Base-by-base conservation (phyloP, 176 grass and related monocot species). In the Bothriochloa decipiens region DNA sequence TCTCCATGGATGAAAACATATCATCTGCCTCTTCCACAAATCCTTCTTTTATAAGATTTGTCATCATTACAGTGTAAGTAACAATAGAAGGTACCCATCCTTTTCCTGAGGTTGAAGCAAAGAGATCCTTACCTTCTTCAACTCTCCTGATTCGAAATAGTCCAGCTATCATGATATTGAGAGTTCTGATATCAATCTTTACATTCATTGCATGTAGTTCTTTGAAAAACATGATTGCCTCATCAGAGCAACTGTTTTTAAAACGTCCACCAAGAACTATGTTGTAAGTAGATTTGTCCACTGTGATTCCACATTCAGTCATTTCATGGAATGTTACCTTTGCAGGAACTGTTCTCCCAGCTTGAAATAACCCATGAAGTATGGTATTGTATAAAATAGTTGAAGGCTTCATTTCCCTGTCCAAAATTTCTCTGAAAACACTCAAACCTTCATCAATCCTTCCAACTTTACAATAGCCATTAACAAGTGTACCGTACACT, bases 401-500 rank as follows among this genome's bases (percentile, higher is more conserved):
- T 41, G 72, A 42, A 0, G 72, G 73, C 14, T 40, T 42, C 0
- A 76, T 45, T 68, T 43, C 27, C 32, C 15, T 76, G 8, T 5
- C 0, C 22, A 28, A 13, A 32, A 84, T 84, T 28, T 55, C 22
- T 39, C 9, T 53, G 62, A 74, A 75, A 50, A 75, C 4, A 8
- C 6, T 37, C 27, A 76, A 40, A 0, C 14, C 71, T 27, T 76
- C 45, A 18, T 76, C 62, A 1, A 76, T 29, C 28, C 8, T 50
- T 66, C 82, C 60, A 65, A 68, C 22, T 50, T 79, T 86, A 22
- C 66, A 72, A 6, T 47, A 73, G 5, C 76, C 75, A 50, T 86
- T 80, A 10, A 80, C 0, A 23, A 80, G 28, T 39, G 29, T 18
- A 26, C 14, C 10, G 39, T 65, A 86, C 0, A 7, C 17, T 25